Conservation (phyloP, 2,329 filamentous ascomycete genomes). For the Metarhizium anisopliae region DNA sequence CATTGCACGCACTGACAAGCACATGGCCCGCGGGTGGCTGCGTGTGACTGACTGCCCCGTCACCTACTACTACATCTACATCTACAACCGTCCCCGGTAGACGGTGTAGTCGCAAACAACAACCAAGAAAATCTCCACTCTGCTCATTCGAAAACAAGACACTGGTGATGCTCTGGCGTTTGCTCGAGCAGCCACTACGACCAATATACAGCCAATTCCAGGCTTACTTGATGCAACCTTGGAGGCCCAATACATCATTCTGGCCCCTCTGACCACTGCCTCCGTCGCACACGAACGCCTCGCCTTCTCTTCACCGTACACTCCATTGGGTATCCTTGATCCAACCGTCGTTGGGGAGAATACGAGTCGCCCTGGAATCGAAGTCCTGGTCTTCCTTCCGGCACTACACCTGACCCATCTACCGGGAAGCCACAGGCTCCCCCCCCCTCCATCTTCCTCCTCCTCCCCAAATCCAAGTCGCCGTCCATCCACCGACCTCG, state of each 20-base stretch:
- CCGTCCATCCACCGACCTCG: neutral
- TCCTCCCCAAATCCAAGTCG: neutral
- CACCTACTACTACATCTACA: neutral
- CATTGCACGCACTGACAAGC: slow-evolving; percentile 8
- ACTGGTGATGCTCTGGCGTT: slow-evolving; percentile 1
- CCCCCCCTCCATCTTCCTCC: too few relatives aligned
- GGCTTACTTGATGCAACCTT: slow-evolving; percentile 5
- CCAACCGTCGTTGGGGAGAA: slow-evolving; percentile 12
- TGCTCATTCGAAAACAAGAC: neutral
- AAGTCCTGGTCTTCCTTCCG: slow-evolving; percentile 3
- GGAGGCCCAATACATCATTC: slow-evolving; percentile 5
- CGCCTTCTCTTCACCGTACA: slow-evolving; percentile 10
- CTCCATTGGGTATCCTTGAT: slow-evolving; percentile 16
- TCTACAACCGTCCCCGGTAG: neutral
- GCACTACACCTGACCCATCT: slow-evolving; percentile 14
- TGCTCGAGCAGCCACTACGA: slow-evolving; percentile 1
- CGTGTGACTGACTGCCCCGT: slow-evolving; percentile 5
- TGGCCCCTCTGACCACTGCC: slow-evolving; percentile 8
- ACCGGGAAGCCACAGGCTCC: slow-evolving; percentile 14
- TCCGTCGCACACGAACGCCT: slow-evolving; percentile 16
- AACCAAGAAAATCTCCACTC: slow-evolving; percentile 5
- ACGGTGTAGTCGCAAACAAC: slow-evolving; percentile 1
- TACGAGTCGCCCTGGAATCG: slow-evolving; percentile 18
- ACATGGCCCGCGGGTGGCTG: slow-evolving; percentile 16
- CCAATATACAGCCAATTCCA: slow-evolving; percentile 1